Evolutionary conservation across 2,329 filamentous ascomycete genomes (phyloP), one percentile per base, ranked within the genome.

Genomic region (Penicillium sp.): DNA sequence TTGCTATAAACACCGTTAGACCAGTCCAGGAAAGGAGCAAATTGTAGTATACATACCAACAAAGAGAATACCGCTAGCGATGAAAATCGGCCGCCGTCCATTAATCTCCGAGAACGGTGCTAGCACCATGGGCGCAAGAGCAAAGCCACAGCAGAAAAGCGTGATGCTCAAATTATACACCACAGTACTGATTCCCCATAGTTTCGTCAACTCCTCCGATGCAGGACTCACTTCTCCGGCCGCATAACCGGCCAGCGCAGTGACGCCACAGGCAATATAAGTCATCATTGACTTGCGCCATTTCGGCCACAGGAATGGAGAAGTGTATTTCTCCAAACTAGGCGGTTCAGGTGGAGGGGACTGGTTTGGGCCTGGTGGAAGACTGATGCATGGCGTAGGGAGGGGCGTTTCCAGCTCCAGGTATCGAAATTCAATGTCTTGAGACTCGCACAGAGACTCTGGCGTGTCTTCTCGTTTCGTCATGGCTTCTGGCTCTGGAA

Each of bases 91-190:
- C 51, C 90, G 86, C 2, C 92, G 84, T 3, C 92, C 92, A 72
- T 94, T 91, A 68, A 95, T 88, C 73, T 97, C 92, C 1, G 88
- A 91, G 60, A 96, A 88, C 0, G 92, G 92, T 0, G 92, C 92
- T 0, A 96, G 81, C 1, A 90, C 80, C 92, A 97, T 96, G 0
- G 92, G 92, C 0, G 90, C 88, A 22, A 92, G 72, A 0, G 83
- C 90, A 62, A 96, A 96, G 3, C 92, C 92, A 32, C 81, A 66
- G 43, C 90, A 94, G 72, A 94, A 97, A 0, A 85, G 83, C 0
- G 92, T 95, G 56, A 96, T 89, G 32, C 90, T 90, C 1, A 86
- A 78, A 5, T 88, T 77, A n/a, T 86, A 82, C 1, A 85, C 86
- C n/a, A 88, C 79, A 9, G 79, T 76, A 38, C 85, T 87, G 0